Conservation (phyloP, 108 stramenopile species). For the Discostella pseudostelligera region DNA sequence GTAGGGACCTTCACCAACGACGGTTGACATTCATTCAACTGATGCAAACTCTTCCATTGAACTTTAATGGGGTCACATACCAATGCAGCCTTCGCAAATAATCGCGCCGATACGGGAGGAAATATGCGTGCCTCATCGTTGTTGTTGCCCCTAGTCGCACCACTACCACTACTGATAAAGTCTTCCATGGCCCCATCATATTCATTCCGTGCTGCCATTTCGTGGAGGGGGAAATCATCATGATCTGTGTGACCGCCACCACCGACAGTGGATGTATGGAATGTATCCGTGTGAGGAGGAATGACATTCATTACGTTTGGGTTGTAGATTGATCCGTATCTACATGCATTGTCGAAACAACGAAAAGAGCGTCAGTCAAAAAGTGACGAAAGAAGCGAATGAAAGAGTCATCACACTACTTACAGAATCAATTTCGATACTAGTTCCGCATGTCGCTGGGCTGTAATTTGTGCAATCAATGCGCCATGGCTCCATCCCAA, state of each 20-base stretch:
- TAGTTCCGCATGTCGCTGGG: conserved; percentile 52
- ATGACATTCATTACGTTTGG: conserved; percentile 48
- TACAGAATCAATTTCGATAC: conserved; percentile 72
- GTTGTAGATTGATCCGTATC: conserved; percentile 84
- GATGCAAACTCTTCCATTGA: conserved; percentile 76
- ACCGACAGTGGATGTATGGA: neutral
- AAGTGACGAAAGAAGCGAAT: too few relatives aligned
- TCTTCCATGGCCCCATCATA: conserved; percentile 83
- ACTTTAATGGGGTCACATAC: conserved; percentile 81
- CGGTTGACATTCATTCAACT: conserved; percentile 89
- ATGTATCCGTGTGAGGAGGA: conserved; percentile 24
- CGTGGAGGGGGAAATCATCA: conserved; percentile 35
- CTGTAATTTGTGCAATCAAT: conserved; percentile 79
- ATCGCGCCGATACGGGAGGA: conserved; percentile 56
- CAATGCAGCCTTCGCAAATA: conserved; percentile 80
- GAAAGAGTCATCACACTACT: too few relatives aligned
- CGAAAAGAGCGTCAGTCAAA: neutral
- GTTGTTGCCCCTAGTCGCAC: too few relatives aligned
- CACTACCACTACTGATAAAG: conserved; percentile 72
- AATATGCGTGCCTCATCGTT: conserved; percentile 24
- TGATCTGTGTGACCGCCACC: conserved; percentile 22
- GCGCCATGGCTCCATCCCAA: conserved; percentile 89
- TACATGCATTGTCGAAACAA: neutral
- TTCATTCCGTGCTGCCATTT: conserved; percentile 50
- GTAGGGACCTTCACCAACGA: conserved; percentile 74